These are phyloP conservation scores for Cryptococcus sp. DNA, from an alignment of 1,284 basidiomycete genomes.

Conservation along the genomic window DNA sequence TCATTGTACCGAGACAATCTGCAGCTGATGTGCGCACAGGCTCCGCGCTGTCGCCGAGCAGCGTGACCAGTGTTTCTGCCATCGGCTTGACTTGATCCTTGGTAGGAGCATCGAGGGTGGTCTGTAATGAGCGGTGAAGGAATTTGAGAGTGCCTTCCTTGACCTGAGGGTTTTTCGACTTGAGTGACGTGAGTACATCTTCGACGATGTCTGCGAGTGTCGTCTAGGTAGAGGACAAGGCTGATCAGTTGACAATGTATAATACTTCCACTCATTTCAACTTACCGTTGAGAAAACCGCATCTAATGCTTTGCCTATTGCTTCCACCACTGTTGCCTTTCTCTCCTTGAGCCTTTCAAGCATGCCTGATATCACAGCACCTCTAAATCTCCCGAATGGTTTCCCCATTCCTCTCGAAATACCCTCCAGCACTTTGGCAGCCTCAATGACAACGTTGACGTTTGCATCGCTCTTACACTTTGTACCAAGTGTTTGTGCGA, in stretches of 20 bases:
- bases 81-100: constrained; percentile 80
- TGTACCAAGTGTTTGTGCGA: constrained; percentile 65
- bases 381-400: constrained; percentile 72
- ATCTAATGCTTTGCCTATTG: constrained; percentile 83
- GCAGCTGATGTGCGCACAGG: constrained; percentile 90
- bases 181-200: constrained; percentile 74
- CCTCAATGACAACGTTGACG: constrained; percentile 90
- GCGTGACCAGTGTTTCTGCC: constrained; percentile 71
- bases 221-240: constrained; percentile 58
- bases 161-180: constrained; percentile 95
- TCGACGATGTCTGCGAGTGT: constrained; percentile 79
- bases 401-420: constrained; percentile 80
- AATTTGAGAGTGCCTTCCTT: constrained; percentile 93
- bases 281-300: constrained; percentile 82
- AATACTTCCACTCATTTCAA: constrained; percentile 15
- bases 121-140: constrained; percentile 73
- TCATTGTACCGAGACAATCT: constrained; percentile 81
- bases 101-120: constrained; percentile 63
- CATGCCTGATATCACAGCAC: constrained; percentile 73
- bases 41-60: constrained; percentile 86
- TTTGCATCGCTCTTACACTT: constrained; percentile 90
- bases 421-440: constrained; percentile 81
- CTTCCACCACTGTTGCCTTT: constrained; percentile 86
- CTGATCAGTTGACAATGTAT: constrained; percentile 3
- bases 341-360: constrained; percentile 93